A percentile compares a stretch with the other conserved stretches of the same genome.
These are phyloP conservation scores for Plectranthus barbatus DNA, from an alignment of 257 asterid genomes.

Conservation along the genomic window DNA sequence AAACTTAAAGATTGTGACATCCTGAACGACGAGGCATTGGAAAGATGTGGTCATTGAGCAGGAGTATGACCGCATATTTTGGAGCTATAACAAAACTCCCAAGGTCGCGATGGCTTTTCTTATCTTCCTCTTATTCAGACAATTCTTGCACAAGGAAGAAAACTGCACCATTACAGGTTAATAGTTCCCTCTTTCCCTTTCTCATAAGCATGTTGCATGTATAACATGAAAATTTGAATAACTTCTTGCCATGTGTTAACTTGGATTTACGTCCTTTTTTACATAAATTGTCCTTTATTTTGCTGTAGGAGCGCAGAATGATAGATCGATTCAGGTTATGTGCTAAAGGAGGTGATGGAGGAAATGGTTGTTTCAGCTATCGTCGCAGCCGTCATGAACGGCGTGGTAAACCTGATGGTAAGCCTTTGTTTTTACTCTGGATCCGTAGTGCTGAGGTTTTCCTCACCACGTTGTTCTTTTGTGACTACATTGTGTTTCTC, in stretches of 20 bases:
- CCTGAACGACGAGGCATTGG: slow-evolving; percentile 14
- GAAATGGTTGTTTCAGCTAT: slow-evolving; percentile 79
- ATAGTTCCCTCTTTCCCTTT: not conserved
- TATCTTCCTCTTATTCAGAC: slow-evolving; percentile 45
- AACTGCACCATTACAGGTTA: slow-evolving; percentile 78
- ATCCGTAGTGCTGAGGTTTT: not conserved
- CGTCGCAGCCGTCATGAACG: slow-evolving; percentile 78
- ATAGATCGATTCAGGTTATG: slow-evolving; percentile 60
- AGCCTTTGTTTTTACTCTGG: slow-evolving; percentile 18
- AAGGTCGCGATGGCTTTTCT: slow-evolving; percentile 33
- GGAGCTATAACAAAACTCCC: slow-evolving; percentile 22
- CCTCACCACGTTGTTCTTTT: not conserved
- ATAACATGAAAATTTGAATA: too few relatives aligned
- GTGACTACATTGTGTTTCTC: not conserved
- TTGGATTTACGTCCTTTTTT: not conserved
- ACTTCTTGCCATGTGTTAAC: not conserved
- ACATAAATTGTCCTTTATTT: not conserved
- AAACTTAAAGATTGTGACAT: not conserved
- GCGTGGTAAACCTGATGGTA: slow-evolving; percentile 90
- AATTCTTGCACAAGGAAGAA: slow-evolving; percentile 37
- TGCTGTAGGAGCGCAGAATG: slow-evolving; percentile 81
- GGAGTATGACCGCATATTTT: slow-evolving; percentile 18
- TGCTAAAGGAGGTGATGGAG: slow-evolving; percentile 98
- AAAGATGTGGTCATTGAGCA: slow-evolving; percentile 34
- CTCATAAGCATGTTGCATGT: not conserved